These are phyloP conservation scores for Strigomonas culicis DNA, from an alignment of 208 protist genomes.

Conservation along the genomic window DNA sequence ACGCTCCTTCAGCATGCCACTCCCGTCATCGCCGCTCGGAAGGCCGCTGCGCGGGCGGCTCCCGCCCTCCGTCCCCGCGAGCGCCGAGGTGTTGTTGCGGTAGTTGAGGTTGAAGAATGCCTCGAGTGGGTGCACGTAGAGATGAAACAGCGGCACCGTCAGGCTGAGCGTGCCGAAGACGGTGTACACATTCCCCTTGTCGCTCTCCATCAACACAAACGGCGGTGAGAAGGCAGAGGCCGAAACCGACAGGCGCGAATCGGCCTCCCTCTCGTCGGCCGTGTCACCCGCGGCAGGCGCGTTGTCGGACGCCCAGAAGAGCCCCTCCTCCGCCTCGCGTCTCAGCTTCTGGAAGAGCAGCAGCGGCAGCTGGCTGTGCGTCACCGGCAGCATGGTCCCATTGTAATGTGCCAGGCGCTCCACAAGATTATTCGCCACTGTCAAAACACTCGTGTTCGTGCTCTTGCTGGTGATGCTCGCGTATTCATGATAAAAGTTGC, in stretches of 20 bases:
- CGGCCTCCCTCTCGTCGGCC: background rate
- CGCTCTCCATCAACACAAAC: background rate
- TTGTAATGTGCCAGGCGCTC: background rate
- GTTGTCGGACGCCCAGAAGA: background rate
- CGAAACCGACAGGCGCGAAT: background rate
- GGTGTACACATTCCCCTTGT: background rate
- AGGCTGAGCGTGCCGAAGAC: background rate
- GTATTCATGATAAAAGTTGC: background rate
- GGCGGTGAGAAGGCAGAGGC: background rate
- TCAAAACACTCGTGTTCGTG: too few relatives aligned
- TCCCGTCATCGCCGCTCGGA: background rate
- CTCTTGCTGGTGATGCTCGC: too few relatives aligned
- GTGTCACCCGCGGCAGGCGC: background rate
- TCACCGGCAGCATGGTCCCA: background rate
- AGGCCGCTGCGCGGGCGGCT: too few relatives aligned
- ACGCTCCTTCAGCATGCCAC: background rate
- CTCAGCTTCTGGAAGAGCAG: background rate
- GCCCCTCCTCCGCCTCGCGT: background rate
- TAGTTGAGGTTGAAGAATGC: background rate
- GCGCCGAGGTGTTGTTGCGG: background rate
- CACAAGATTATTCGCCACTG: background rate
- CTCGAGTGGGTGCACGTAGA: background rate
- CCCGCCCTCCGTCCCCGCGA: too few relatives aligned
- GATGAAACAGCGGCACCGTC: background rate
- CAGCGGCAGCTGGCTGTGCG: background rate